Conservation (phyloP, 2,329 filamentous ascomycete species). For the Kalmusia sp. region DNA sequence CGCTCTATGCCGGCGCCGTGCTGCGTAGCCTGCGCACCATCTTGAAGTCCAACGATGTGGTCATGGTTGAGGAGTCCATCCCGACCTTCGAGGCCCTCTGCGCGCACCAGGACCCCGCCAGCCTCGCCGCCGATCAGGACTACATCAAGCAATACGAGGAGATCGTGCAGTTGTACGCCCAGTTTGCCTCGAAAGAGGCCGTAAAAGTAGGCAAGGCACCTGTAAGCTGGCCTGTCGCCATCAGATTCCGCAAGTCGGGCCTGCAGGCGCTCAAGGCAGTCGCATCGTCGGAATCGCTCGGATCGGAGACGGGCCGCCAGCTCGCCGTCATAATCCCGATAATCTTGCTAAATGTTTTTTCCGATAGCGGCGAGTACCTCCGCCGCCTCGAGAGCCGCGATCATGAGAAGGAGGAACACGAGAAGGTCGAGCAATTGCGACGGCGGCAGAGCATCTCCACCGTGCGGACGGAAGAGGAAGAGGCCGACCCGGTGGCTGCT, state of each 20-base stretch:
- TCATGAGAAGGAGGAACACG: conserved; percentile 71
- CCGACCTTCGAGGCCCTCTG: conserved; percentile 89
- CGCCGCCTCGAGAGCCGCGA: conserved; percentile 71
- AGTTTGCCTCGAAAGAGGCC: conserved; percentile 73
- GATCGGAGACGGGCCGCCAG: conserved; percentile 76
- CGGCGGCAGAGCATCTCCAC: conserved; percentile 82
- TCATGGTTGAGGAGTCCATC: conserved; percentile 89
- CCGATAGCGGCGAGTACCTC: conserved; percentile 73
- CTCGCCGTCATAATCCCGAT: conserved; percentile 81
- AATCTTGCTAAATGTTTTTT: conserved; percentile 86
- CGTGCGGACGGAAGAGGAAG: conserved; percentile 73
- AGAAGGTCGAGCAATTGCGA: conserved; percentile 67
- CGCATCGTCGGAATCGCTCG: conserved; percentile 79
- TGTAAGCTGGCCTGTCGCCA: conserved; percentile 73
- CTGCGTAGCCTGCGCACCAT: conserved; percentile 85
- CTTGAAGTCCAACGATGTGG: conserved; percentile 84
- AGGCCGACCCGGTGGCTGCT: conserved; percentile 71
- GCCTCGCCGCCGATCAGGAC: conserved; percentile 82
- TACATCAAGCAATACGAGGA: conserved; percentile 84
- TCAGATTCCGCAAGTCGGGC: conserved; percentile 66
- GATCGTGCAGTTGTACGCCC: conserved; percentile 79
- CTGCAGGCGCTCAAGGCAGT: conserved; percentile 78
- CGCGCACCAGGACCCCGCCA: conserved; percentile 83
- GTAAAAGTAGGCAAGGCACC: conserved; percentile 49
- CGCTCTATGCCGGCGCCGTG: conserved; percentile 84